These are phyloP conservation scores for Magnaporthiopsis poae DNA, from an alignment of 2,329 filamentous ascomycete species.

Conservation along the genomic window DNA sequence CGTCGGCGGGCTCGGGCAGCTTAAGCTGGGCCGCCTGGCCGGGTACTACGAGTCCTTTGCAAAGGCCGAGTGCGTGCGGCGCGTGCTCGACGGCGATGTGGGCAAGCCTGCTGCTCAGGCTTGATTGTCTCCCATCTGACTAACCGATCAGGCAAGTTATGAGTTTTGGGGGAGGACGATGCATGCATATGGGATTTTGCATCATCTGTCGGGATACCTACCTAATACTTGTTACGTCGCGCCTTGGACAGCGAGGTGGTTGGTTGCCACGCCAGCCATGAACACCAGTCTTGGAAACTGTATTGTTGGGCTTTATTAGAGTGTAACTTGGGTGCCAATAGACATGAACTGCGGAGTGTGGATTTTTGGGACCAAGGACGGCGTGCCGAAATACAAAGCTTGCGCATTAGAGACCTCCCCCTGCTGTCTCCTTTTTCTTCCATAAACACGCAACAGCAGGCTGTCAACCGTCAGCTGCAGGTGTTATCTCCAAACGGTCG, in stretches of 20 bases:
- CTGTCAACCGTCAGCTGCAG: too few species aligned
- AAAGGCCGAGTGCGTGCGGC: constrained; percentile 13
- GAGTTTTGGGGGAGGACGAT: background rate
- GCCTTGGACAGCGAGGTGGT: too few species aligned
- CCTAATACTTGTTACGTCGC: too few species aligned
- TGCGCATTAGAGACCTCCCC: too few species aligned
- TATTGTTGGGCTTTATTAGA: too few species aligned
- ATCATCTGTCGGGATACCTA: background rate
- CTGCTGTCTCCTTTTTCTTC: too few species aligned
- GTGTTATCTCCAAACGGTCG: too few species aligned
- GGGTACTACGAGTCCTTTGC: constrained; percentile 28
- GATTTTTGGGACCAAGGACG: too few species aligned
- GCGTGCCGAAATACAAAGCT: too few species aligned
- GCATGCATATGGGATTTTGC: background rate
- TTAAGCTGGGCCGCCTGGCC: constrained; percentile 21
- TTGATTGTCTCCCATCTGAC: background rate
- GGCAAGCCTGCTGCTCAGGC: background rate
- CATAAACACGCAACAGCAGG: too few species aligned
- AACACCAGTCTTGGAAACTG: background rate
- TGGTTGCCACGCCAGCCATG: background rate
- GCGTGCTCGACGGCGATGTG: constrained; percentile 8
- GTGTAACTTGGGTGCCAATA: too few species aligned
- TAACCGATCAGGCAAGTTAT: background rate
- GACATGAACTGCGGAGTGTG: too few species aligned
- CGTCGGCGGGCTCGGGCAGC: constrained; percentile 10